Evolutionary conservation across 1,284 basidiomycete species (phyloP).

Genomic region (Cutaneotrichosporon cutaneum): DNA sequence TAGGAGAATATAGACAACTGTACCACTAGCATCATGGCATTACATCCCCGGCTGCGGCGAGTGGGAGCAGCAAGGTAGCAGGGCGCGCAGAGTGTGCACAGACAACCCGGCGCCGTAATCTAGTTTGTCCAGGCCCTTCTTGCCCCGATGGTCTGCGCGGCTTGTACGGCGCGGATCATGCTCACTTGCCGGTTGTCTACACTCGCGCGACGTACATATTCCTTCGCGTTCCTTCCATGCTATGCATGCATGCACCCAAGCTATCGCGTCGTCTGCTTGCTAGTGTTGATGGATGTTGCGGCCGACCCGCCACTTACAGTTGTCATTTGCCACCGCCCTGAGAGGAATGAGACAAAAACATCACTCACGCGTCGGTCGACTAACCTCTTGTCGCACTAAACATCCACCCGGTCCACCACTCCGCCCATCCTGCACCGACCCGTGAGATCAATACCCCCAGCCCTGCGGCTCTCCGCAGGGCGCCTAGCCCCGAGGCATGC

Average conservation of each 20-base stretch:
- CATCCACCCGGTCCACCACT: neutral
- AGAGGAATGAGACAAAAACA: neutral
- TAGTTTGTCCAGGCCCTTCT: neutral
- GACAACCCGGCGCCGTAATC: neutral
- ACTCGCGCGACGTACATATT: neutral
- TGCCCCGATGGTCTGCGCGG: no score
- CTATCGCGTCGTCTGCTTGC: neutral
- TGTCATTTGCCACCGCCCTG: neutral
- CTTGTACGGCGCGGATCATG: neutral
- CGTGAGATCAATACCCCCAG: slow-evolving; percentile 4
- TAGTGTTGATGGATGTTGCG: neutral
- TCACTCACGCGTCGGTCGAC: neutral
- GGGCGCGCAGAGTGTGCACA: neutral
- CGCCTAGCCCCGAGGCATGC: neutral
- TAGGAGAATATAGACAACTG: slow-evolving; percentile 10
- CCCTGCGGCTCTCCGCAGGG: slow-evolving; percentile 7
- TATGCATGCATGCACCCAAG: neutral
- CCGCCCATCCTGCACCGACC: slow-evolving; percentile 10
- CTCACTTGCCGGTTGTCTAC: neutral
- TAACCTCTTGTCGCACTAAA: neutral
- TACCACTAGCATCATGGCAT: slow-evolving; percentile 12
- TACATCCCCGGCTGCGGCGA: slow-evolving; percentile 4
- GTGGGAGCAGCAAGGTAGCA: neutral
- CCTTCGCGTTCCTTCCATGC: neutral
- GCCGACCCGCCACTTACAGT: neutral